phyloP scores from a whole-genome alignment of 2,329 filamentous ascomycete genomes.

The Cadophora sp. region DNA sequence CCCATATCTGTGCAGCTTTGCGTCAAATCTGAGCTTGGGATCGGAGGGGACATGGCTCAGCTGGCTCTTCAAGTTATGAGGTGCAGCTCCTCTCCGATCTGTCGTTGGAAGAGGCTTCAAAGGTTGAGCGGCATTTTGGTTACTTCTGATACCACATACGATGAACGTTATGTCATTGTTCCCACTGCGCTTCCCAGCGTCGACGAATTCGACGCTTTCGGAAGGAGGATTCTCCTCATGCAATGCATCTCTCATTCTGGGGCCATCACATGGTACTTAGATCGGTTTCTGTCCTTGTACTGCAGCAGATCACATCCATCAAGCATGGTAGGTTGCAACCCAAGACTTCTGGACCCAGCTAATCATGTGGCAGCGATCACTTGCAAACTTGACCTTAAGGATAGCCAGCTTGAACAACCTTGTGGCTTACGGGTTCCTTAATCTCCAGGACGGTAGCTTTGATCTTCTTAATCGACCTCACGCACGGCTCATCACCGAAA shows the following conservation, averaged over 20 bases:
- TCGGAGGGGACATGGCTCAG: background rate
- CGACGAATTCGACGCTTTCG: constrained; percentile 29
- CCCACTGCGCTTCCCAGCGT: constrained; percentile 27
- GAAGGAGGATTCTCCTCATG: constrained; percentile 25
- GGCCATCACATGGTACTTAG: constrained; percentile 25
- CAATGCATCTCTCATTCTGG: constrained; percentile 29
- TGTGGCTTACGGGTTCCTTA: constrained; percentile 31
- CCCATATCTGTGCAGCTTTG: constrained; percentile 12
- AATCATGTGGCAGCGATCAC: constrained; percentile 14
- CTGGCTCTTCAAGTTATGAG: constrained; percentile 27
- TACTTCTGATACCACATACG: constrained; percentile 26
- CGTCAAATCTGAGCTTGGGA: constrained; percentile 13
- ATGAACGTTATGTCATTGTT: constrained; percentile 29
- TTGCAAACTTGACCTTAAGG: constrained; percentile 23
- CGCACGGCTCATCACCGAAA: constrained; percentile 3
- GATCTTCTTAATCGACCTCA: constrained; percentile 21
- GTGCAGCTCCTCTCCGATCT: constrained; percentile 24
- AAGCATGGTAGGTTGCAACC: constrained; percentile 16
- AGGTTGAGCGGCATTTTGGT: constrained; percentile 32
- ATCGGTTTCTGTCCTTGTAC: constrained; percentile 28
- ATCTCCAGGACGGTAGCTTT: constrained; percentile 30
- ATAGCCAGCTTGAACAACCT: constrained; percentile 33
- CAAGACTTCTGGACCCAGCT: background rate
- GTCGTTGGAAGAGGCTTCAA: constrained; percentile 31
- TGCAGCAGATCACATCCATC: constrained; percentile 14